A percentile compares a stretch with the other conserved stretches of the same genome.
Evolutionary conservation across 2,329 filamentous ascomycete species (phyloP).

Genomic region (Orbilia brochopaga): DNA sequence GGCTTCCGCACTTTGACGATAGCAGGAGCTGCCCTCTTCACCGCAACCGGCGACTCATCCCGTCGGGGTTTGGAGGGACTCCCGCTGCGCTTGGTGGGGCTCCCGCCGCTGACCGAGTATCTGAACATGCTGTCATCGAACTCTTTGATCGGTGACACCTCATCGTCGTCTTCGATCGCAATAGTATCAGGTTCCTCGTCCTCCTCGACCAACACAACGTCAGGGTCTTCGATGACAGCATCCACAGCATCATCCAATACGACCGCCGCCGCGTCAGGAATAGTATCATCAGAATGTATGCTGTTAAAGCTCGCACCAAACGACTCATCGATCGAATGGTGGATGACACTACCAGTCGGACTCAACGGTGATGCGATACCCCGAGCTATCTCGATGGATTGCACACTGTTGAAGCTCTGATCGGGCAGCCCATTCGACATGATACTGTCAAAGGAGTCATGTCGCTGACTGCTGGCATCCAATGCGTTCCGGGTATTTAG

Average conservation of each 20-base stretch:
- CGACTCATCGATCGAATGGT: conserved; percentile 21
- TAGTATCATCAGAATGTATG: conserved; percentile 25
- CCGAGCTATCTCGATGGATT: conserved; percentile 28
- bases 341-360: conserved; percentile 40
- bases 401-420: conserved; percentile 31
- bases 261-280: conserved; percentile 15
- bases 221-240: no score
- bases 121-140: conserved; percentile 22
- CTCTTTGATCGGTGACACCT: conserved; percentile 43
- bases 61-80: background rate
- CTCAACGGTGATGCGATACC: conserved; percentile 29
- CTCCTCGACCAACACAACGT: background rate
- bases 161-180: conserved; percentile 19
- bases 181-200: background rate
- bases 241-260: conserved; percentile 10
- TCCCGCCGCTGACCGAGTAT: conserved; percentile 20
- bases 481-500: background rate
- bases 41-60: conserved; percentile 13
- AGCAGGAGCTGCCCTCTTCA: conserved; percentile 6
- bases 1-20: background rate
- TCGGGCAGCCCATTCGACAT: conserved; percentile 5
- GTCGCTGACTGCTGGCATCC: background rate
- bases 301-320: conserved; percentile 38
- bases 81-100: background rate
- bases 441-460: conserved; percentile 23